phyloP scores from a whole-genome alignment of 257 asterid species.

The Coffea canephora region DNA sequence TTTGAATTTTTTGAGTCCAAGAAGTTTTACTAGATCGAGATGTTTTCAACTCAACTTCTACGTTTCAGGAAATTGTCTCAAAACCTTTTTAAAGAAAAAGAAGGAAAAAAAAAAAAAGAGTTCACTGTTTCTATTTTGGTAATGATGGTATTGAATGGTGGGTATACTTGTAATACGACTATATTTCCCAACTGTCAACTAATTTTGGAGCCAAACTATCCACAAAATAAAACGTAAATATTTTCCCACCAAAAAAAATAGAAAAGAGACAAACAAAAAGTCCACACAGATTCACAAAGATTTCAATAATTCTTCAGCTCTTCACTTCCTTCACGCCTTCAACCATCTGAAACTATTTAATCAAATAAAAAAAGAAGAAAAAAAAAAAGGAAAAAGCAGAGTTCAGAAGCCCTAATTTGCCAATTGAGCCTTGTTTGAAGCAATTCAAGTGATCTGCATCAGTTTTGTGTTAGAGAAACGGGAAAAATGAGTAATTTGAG shows the following conservation, averaged over 20 bases:
- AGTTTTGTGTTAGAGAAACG: not conserved
- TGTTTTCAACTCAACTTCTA: too few species aligned
- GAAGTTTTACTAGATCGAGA: not conserved
- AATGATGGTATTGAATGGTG: not conserved
- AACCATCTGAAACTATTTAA: conserved; percentile 6
- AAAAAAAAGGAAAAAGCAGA: conserved; percentile 5
- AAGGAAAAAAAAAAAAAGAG: not conserved
- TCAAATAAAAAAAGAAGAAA: not conserved
- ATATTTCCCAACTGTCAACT: conserved; percentile 15
- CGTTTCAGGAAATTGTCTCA: too few species aligned
- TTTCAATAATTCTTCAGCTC: not conserved
- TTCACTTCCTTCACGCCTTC: conserved; percentile 44
- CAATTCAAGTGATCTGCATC: conserved; percentile 2
- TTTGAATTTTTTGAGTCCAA: too few species aligned
- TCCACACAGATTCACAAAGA: conserved; percentile 30
- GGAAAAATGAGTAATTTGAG: conserved; percentile 65
- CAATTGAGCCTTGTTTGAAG: not conserved
- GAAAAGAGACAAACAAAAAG: conserved; percentile 2
- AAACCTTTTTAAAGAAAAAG: not conserved
- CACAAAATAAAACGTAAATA: conserved; percentile 38
- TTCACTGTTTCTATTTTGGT: not conserved
- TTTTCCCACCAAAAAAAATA: not conserved
- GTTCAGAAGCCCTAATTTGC: conserved; percentile 7
- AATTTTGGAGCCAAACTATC: conserved; percentile 60
- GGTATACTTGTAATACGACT: not conserved